Base-by-base conservation (phyloP, 805 yeast genomes). In the Metschnikowia santaceciliae region DNA sequence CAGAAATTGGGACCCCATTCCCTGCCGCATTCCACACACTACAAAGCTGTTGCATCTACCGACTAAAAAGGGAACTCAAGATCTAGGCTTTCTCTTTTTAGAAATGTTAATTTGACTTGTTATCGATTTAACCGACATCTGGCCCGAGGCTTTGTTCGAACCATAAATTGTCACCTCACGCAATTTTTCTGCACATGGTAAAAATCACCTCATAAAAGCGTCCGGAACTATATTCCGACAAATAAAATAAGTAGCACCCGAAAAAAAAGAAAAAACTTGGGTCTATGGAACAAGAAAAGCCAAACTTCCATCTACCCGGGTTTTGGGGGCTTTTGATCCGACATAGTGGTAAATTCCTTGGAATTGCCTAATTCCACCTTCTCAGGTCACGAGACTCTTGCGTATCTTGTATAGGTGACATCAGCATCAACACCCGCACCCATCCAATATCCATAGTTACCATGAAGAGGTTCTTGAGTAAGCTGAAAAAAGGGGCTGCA, bases 401-500 rank as follows among this genome's bases (percentile, higher is more conserved):
- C 42, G 38, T 38, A 33, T 20, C 33, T n/a, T n/a, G 13, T 17
- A 14, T 17, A 39, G 32, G 42, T 39, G 26, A 23, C 42, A 39
- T 37, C 8, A n/a, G 15, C 26, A 7, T 35, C 38, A 23, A 15
- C 40, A 26, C 36, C 26, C 30, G 30, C 30, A 26, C 30, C 11
- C 11, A 6, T 6, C 30, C 11, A 17, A 14, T 13, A 10, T 5
- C 23, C 10, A 19, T 14, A 20, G 14, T 11, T 19, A 26, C 32
- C 45, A 56, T 56, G 59, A 56, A 53, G 34, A 54, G 46, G 44
- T 46, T 57, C 34, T 48, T 52, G 32, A 52, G 52, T 8, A 56
- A 49, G 39, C 58, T 37, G 48, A 54, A 48, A 33, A 54, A 48
- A 40, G 43, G 43, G 32, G 6, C 22, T 4, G 20, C 42, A 3